phyloP scores from a whole-genome alignment of 345 rosid species.

The Lepidium sativum region DNA sequence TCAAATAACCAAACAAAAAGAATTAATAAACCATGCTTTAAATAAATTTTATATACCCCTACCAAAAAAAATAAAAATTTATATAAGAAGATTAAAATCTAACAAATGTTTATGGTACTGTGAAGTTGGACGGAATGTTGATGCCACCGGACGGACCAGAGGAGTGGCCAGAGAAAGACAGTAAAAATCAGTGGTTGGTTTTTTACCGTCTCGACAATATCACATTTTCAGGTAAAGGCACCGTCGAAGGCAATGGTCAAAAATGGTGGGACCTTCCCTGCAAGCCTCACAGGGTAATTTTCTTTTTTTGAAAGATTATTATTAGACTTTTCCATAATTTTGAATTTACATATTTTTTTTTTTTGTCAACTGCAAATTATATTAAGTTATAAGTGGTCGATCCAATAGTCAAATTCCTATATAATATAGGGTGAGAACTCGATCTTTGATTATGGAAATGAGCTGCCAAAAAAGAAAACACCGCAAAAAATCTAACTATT shows the following conservation, averaged over 20 bases:
- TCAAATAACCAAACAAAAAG: too few relatives aligned
- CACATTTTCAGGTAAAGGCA: constrained; percentile 68
- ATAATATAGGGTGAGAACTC: too few relatives aligned
- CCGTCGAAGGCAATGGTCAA: constrained; percentile 92
- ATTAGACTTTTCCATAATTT: too few relatives aligned
- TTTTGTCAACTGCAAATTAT: too few relatives aligned
- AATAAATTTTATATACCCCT: too few relatives aligned
- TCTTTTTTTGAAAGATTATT: too few relatives aligned
- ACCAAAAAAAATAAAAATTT: background rate
- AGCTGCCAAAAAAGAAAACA: background rate
- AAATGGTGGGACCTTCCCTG: constrained; percentile 99
- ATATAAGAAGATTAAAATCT: background rate
- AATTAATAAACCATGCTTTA: too few relatives aligned
- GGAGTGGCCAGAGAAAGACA: constrained; percentile 70
- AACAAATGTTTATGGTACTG: background rate
- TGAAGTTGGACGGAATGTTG: constrained; percentile 66
- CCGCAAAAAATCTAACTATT: constrained; percentile 4
- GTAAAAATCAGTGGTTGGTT: constrained; percentile 79
- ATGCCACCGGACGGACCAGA: constrained; percentile 96
- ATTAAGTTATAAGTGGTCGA: too few relatives aligned
- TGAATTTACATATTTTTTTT: constrained; percentile 11
- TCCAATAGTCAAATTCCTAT: too few relatives aligned
- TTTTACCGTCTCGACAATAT: constrained; percentile 62
- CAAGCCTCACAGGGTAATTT: constrained; percentile 90
- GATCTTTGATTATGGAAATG: too few relatives aligned